phyloP scores from a whole-genome alignment of 2,329 filamentous ascomycete species.

The Penicillium freii region DNA sequence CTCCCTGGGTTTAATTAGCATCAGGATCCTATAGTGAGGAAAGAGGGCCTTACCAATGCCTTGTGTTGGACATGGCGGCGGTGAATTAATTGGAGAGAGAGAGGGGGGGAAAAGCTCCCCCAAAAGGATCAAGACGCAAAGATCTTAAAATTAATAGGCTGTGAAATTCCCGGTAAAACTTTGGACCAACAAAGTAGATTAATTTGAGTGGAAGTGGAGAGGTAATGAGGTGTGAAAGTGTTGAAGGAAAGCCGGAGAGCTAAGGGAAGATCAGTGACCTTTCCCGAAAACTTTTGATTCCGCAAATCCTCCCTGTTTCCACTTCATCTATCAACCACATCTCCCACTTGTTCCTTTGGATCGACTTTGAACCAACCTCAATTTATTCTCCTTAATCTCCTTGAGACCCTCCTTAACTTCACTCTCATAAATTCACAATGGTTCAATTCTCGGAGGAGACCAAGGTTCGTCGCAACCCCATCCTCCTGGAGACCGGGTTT shows the following conservation, averaged over 20 bases:
- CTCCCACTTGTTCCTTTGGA: slow-evolving; percentile 6
- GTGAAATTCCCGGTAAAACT: no score
- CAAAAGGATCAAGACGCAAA: no score
- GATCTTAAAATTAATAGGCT: neutral
- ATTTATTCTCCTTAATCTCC: neutral
- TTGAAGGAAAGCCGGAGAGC: slow-evolving; percentile 17
- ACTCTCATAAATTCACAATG: slow-evolving; percentile 33
- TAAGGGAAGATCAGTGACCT: slow-evolving; percentile 23
- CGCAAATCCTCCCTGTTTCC: slow-evolving; percentile 8
- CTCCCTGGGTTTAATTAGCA: slow-evolving; percentile 60
- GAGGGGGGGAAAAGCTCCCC: neutral
- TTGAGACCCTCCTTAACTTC: neutral
- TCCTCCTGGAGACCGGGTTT: neutral
- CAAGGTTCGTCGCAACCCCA: slow-evolving; percentile 61
- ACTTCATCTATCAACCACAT: slow-evolving; percentile 18
- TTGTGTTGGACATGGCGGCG: slow-evolving; percentile 62
- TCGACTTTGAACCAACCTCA: neutral
- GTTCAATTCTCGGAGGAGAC: slow-evolving; percentile 88
- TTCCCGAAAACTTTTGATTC: slow-evolving; percentile 34
- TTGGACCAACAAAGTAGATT: neutral
- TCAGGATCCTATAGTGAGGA: neutral
- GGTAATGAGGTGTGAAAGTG: slow-evolving; percentile 1
- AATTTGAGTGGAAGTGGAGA: neutral
- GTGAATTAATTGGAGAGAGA: slow-evolving; percentile 2
- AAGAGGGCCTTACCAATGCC: slow-evolving; percentile 65